Evolutionary conservation across 2,329 filamentous ascomycete genomes (phyloP), one percentile per base, ranked within the genome.

Genomic region (Xylariaceae sp.): DNA sequence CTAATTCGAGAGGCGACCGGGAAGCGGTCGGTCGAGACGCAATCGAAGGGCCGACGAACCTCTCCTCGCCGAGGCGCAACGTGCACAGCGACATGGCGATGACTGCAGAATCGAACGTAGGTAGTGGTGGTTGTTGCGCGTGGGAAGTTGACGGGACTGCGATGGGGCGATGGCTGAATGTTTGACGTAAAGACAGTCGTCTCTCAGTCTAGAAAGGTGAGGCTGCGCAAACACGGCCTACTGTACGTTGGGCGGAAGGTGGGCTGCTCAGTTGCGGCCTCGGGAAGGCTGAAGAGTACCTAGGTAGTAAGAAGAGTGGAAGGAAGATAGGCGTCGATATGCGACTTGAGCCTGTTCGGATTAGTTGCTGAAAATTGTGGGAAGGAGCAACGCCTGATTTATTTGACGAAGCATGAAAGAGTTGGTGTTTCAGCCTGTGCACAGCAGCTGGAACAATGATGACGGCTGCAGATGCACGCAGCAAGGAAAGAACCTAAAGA

Each of bases 51-150:
- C 30, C 14, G 27, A 71, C 81, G 58, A 78, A 91, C 89, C 90
- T 78, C 76, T 96, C 90, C 71, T 95, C 90, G 58, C 90, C 86
- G 36, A 96, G 78, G 53, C 92, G 82, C 66, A 95, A 95, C 65
- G 87, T 83, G 67, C 90, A 96, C 45, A 97, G 81, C 61, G 90
- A 87, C 90, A 96, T 96, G 6, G 38, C 60, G 49, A 33, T 40
- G 18, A 31, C 42, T 35, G 6, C 19, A 31, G 30, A 31, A 39
- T 32, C 11, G n/a, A 35, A 22, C 11, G 10, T 14, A 5, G 39
- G 15, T 22, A 30, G 19, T 36, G 31, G 15, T 11, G 39, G 41
- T 38, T 27, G 19, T 39, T 31, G 35, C 3, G 43, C 15, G 33
- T 12, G 33, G 15, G 33, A 9, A 5, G 33, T 36, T 12, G 12